A percentile compares a stretch with the other conserved stretches of the same genome.
phyloP scores from a whole-genome alignment of 2,329 filamentous ascomycete species.

The Nothophaeocryptopus gaeumannii region DNA sequence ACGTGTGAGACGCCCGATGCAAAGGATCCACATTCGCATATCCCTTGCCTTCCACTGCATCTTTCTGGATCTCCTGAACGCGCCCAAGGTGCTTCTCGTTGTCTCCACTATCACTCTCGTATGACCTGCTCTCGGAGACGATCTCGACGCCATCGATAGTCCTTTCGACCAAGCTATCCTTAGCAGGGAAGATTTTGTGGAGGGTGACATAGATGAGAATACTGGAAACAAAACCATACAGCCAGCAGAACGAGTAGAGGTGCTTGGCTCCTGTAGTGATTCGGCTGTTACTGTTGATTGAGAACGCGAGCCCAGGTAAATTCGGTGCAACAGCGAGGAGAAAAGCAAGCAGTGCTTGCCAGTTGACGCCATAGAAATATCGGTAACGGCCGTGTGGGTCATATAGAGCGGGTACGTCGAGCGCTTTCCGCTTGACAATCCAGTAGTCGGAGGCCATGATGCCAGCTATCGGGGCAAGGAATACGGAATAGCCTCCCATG shows the following conservation, averaged over 20 bases:
- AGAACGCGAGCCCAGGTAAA: slow-evolving; percentile 53
- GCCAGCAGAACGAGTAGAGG: slow-evolving; percentile 62
- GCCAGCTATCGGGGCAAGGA: slow-evolving; percentile 61
- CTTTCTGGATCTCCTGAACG: slow-evolving; percentile 7
- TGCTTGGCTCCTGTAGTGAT: slow-evolving; percentile 48
- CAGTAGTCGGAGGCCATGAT: slow-evolving; percentile 61
- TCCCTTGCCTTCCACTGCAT: slow-evolving; percentile 10
- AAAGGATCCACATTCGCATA: slow-evolving; percentile 21
- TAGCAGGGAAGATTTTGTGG: slow-evolving; percentile 47
- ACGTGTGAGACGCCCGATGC: slow-evolving; percentile 12
- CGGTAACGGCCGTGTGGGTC: slow-evolving; percentile 48
- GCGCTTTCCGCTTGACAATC: slow-evolving; percentile 39
- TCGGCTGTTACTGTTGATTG: slow-evolving; percentile 37
- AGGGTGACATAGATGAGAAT: slow-evolving; percentile 55
- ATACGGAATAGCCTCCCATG: slow-evolving; percentile 56
- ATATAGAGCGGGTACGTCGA: slow-evolving; percentile 53
- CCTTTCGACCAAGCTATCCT: slow-evolving; percentile 44
- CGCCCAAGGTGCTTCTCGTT: slow-evolving; percentile 15
- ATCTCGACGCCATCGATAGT: slow-evolving; percentile 15
- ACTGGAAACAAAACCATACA: slow-evolving; percentile 58
- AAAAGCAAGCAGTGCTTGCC: slow-evolving; percentile 57
- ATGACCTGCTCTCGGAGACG: slow-evolving; percentile 8
- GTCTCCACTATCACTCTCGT: slow-evolving; percentile 4
- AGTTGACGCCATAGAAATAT: slow-evolving; percentile 55
- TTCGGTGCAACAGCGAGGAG: slow-evolving; percentile 55